Base-by-base conservation (phyloP, 306 rosid genomes). In the Fragaria ananassa region DNA sequence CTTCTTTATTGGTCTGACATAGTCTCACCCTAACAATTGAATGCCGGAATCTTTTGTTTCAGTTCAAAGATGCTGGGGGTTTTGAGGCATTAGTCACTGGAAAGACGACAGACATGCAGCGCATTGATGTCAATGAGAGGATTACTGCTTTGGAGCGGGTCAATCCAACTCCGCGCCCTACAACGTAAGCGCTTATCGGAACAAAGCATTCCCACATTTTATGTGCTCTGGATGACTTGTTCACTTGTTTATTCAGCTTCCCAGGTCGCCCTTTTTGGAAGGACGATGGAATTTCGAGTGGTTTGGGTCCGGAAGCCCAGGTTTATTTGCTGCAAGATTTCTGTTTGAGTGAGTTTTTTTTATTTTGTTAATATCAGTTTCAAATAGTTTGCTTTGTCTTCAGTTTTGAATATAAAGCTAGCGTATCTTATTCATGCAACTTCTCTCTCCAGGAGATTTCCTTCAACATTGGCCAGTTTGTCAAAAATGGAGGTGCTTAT, bases 21-120 rank as follows among this genome's bases (percentile, higher is more conserved):
- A 8, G 39, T 61, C 39, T 8, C 18, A 37, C 2, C 23, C 17
- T 41, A n/a, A 2, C 25, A 67, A 5, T 5, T 4, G 47, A 41
- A 15, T 25, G 56, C 9, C 0, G 41, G 31, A 3, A 56, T 3
- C 31, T 10, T 50, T 72, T 45, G 61, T 83, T 76, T 85, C 90
- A 96, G 98, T 96, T 96, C 82, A 91, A 92, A 76, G 99, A 96
- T 86, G 85, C 99, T 69, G 98, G 97, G 74, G 97, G 97, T 53
- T 92, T 95, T 77, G 91, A 89, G 86, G 93, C 93, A 65, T 85
- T 92, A 72, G 93, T 96, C 74, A 75, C 97, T 8, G 99, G 99
- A 64, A 92, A 86, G 89, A 88, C 89, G 17, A 87, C 91, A 5
- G 98, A 88, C 29, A 70, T 88, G 86, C 96, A 91, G 62, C 89